phyloP scores from a whole-genome alignment of 495 filamentous ascomycete species.

The Letharia columbiana region DNA sequence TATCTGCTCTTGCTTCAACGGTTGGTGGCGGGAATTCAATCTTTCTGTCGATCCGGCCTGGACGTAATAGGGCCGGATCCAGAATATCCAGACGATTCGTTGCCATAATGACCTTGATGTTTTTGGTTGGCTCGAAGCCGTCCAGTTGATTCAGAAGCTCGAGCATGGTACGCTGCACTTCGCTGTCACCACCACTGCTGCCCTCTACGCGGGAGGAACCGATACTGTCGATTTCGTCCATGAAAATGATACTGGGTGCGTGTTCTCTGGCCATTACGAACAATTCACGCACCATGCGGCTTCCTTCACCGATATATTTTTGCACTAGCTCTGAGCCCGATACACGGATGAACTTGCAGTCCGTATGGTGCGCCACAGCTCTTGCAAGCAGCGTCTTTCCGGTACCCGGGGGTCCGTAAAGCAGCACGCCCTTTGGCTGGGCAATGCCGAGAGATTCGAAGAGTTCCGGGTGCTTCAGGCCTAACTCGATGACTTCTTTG shows the following conservation, averaged over 20 bases:
- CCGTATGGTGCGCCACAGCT: slow-evolving; percentile 94
- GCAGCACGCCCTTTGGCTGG: slow-evolving; percentile 92
- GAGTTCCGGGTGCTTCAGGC: slow-evolving; percentile 94
- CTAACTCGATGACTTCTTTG: slow-evolving; percentile 99
- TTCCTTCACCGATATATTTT: slow-evolving; percentile 98
- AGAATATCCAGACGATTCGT: slow-evolving; percentile 97
- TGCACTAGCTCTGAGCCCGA: slow-evolving; percentile 94
- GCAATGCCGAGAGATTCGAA: slow-evolving; percentile 98
- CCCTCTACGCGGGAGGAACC: slow-evolving; percentile 95
- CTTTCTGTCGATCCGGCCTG: slow-evolving; percentile 95
- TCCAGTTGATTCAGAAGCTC: slow-evolving; percentile 97
- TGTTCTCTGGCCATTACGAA: slow-evolving; percentile 99
- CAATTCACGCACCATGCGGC: slow-evolving; percentile 95
- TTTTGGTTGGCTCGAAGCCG: slow-evolving; percentile 98
- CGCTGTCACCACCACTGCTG: slow-evolving; percentile 90
- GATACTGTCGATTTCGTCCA: slow-evolving; percentile 99
- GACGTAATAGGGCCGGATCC: slow-evolving; percentile 86
- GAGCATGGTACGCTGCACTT: slow-evolving; percentile 98
- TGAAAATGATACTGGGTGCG: slow-evolving; percentile 99
- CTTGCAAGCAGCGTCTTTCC: slow-evolving; percentile 94
- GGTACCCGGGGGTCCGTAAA: slow-evolving; percentile 94
- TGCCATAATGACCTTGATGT: slow-evolving; percentile 99
- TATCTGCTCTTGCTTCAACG: slow-evolving; percentile 94
- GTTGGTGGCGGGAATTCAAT: slow-evolving; percentile 99
- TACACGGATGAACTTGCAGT: slow-evolving; percentile 98